phyloP scores from a whole-genome alignment of 75 land plant species.

The Sequoia sempervirens region DNA sequence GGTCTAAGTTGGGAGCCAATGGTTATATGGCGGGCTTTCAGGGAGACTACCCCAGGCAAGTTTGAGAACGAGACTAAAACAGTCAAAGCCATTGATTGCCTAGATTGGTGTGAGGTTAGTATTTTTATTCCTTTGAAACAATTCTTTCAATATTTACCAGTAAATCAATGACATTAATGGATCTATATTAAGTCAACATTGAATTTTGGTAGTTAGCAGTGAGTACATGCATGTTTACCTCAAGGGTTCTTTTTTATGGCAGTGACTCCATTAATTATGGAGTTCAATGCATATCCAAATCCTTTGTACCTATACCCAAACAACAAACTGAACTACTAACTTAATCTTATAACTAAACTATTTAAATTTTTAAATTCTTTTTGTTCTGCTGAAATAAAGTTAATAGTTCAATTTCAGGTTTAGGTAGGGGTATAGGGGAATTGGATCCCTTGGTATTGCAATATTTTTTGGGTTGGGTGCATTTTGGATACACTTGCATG shows the following conservation, averaged over 20 bases:
- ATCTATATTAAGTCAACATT: background rate
- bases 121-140: background rate
- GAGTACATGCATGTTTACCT: background rate
- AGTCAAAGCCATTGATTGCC: constrained; percentile 73
- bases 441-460: no score
- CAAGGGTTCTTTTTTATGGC: background rate
- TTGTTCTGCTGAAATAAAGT: no score
- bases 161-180: background rate
- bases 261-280: background rate
- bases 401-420: no score
- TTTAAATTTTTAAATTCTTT: no score
- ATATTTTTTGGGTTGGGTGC: no score
- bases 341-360: no score
- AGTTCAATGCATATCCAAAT: background rate
- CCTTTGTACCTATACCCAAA: no score
- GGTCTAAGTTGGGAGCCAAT: constrained; percentile 44
- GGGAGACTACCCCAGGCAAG: constrained; percentile 42
- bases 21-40: constrained; percentile 70
- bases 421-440: no score
- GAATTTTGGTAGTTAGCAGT: background rate
- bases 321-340: no score
- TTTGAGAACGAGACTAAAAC: constrained; percentile 26
- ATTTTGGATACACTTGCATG: no score
- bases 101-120: constrained; percentile 78
- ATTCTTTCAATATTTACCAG: background rate